Base-by-base conservation (phyloP, 2,329 filamentous ascomycete species). In the Pseudogymnoascus sp. region DNA sequence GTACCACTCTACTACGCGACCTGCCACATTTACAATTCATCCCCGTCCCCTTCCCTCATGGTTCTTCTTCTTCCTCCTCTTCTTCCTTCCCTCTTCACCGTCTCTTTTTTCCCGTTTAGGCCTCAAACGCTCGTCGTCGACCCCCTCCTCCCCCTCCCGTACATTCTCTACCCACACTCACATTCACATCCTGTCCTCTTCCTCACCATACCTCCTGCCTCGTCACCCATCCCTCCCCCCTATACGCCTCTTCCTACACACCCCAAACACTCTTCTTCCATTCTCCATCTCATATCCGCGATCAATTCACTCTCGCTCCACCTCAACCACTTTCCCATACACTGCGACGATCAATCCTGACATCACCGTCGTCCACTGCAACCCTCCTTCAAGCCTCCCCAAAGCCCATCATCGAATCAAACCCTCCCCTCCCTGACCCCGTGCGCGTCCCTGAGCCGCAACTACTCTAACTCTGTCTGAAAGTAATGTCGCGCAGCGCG, bases 401-500 rank as follows among this genome's bases (percentile, higher is more conserved):
- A 4, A 11, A 11, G 2, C 11, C 33, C 33, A 4, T 18, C 12
- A 6, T 6, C 43, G 25, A 50, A 50, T 50, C n/a, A 30, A 25
- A 25, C 1, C 9, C 14, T 5, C n/a, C 14, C 25, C 7, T 30
- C 14, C 43, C n/a, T 30, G 43, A 50, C n/a, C 43, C 43, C 43
- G 25, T 50, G 43, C 25, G 43, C 43, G 25, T 30, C 25, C 43
- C 43, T 50, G 43, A 33, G 25, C 43, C 43, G 43, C 43, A 50
- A n/a, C 11, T n/a, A 50, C 43, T 50, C 43, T 18, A 50, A 50
- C 43, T 30, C 41, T 50, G 43, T 50, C 43, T 50, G 43, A 50
- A n/a, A 50, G 25, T 50, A 50, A 50, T 50, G 43, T 50, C 43
- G 43, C 25, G 43, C 43, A 50, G 43, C 7, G 43, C 43, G 25